Conservation (phyloP, 148 eudicot species). For the Nepenthes mirabilis region DNA sequence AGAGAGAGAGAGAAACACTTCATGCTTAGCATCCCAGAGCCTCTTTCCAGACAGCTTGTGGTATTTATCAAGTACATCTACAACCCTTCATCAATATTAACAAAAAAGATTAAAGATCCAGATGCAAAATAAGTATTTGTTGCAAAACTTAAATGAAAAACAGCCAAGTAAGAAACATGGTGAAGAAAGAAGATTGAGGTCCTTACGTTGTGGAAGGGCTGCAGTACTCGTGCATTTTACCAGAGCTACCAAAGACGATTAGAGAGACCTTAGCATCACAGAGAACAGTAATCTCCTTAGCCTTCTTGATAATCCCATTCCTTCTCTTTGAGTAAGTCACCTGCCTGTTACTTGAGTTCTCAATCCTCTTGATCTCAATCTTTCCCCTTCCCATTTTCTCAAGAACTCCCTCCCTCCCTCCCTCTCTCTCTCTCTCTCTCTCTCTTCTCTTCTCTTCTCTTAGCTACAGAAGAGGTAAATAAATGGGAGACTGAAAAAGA, state of each 20-base stretch:
- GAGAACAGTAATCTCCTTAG: slow-evolving; percentile 65
- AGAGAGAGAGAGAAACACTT: slow-evolving; percentile 25
- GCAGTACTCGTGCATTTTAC: slow-evolving; percentile 59
- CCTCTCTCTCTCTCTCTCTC: slow-evolving; percentile 3
- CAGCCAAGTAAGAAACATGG: background rate
- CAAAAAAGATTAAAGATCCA: background rate
- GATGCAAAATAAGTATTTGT: background rate
- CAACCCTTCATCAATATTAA: slow-evolving; percentile 23
- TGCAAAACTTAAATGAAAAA: background rate
- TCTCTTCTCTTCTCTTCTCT: background rate
- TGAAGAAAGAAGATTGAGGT: background rate
- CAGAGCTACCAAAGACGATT: slow-evolving; percentile 44
- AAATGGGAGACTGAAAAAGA: slow-evolving; percentile 1
- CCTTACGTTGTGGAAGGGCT: slow-evolving; percentile 53
- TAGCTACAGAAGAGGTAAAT: background rate
- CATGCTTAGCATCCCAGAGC: slow-evolving; percentile 94
- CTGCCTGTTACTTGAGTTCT: slow-evolving; percentile 74
- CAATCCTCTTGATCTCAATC: slow-evolving; percentile 87
- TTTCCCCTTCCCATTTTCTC: slow-evolving; percentile 73
- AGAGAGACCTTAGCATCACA: slow-evolving; percentile 84
- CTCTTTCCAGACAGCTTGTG: slow-evolving; percentile 48
- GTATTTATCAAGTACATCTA: slow-evolving; percentile 53
- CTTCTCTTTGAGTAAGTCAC: slow-evolving; percentile 81
- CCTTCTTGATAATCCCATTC: slow-evolving; percentile 71
- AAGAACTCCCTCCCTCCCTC: background rate